Base-by-base conservation (phyloP, 2,329 filamentous ascomycete species). In the Bimuria novae-zelandiae region DNA sequence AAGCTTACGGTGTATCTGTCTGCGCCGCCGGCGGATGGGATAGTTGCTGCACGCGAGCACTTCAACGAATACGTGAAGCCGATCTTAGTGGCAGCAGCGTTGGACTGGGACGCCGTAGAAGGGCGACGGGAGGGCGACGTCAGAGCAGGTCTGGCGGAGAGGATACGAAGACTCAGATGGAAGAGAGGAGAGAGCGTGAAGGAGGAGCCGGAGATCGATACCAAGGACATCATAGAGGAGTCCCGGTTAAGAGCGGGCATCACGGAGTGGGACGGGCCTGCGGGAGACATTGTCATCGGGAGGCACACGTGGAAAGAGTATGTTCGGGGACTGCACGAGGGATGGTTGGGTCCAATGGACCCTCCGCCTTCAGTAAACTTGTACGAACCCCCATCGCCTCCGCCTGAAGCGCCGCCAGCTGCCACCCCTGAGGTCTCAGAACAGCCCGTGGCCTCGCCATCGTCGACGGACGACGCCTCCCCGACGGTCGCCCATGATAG, bases 301-400 rank as follows among this genome's bases (percentile, higher is more conserved):
- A 81, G 93, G 51, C 89, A 97, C 71, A 88, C 93, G 8, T 99
- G 94, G 94, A 99, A 97, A 77, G 94, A 99, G 76, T 99, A 97
- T 72, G 79, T 97, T 21, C 83, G 92, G 53, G 94, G 94, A 40
- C 70, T 97, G 61, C 94, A 99, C 71, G 94, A 99, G 76, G 94
- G 94, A 51, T 99, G 94, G 93, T 78, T 99, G 21, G 93, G 94
- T 0, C 92, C 94, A 7, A 77, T 96, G 37, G 84, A 88, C 54
- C 75, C 85, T 51, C 88, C 89, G 1, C 61, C 65, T 47, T 57
- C 62, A 33, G 59, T 65, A 17, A 61, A 44, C 10, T 17, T 68
- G 22, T 65, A 69, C 29, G 52, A 59, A 29, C 54, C 61, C 16
- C 47, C 53, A 39, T 42, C 54, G 12, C 45, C 59, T 33, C 35